Percentiles rank a stretch among this genome's conserved stretches.
phyloP scores from a whole-genome alignment of 176 grass and related monocot species.

The Carex parvula region DNA sequence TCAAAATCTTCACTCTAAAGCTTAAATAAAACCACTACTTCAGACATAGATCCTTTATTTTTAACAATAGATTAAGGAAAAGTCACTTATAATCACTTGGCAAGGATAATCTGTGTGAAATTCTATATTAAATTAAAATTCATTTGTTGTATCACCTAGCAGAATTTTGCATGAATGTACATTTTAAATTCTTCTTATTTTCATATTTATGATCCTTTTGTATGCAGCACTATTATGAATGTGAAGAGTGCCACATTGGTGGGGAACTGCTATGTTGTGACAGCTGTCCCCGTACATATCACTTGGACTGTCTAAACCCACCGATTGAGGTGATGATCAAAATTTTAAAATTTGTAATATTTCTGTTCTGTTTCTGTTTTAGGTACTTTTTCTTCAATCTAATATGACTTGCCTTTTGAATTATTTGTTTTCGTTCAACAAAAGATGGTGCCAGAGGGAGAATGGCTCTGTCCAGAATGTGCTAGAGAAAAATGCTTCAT shows the following conservation, averaged over 20 bases:
- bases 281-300: conserved; percentile 76
- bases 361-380: background rate
- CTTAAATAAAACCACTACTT: background rate
- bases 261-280: conserved; percentile 90
- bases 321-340: conserved; percentile 54
- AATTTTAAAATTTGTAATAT: conserved; percentile 10
- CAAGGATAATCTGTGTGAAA: background rate
- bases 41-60: background rate
- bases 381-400: conserved; percentile 21
- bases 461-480: conserved; percentile 9
- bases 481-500: conserved; percentile 1
- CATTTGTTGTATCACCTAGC: background rate
- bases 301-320: conserved; percentile 83
- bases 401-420: background rate
- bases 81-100: background rate
- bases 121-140: background rate
- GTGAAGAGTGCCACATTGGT: conserved; percentile 79
- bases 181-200: conserved; percentile 1
- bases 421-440: conserved; percentile 21
- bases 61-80: background rate
- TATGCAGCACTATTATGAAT: conserved; percentile 84
- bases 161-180: background rate
- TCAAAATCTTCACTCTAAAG: background rate
- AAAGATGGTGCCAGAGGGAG: conserved; percentile 40
- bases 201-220: conserved; percentile 1